These are phyloP conservation scores for Claviceps africana DNA, from an alignment of 2,329 filamentous ascomycete genomes.

Conservation along the genomic window DNA sequence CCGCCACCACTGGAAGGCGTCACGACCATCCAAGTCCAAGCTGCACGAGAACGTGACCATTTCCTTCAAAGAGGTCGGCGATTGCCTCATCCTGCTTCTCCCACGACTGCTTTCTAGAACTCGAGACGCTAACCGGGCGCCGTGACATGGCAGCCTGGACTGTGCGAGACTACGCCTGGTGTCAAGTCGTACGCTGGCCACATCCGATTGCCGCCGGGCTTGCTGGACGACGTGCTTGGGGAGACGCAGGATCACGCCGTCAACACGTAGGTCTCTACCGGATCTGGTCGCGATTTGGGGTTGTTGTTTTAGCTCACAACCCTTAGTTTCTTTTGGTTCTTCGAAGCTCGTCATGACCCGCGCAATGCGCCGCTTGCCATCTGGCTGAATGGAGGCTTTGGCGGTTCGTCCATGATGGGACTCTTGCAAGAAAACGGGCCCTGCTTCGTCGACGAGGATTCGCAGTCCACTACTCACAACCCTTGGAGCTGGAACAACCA, in stretches of 20 bases:
- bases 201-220: constrained; percentile 37
- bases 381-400: constrained; percentile 54
- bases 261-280: constrained; percentile 27
- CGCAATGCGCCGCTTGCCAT: constrained; percentile 34
- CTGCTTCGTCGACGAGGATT: constrained; percentile 32
- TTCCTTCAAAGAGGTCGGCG: constrained; percentile 39
- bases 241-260: constrained; percentile 29
- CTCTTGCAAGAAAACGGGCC: constrained; percentile 47
- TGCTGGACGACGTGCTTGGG: constrained; percentile 25
- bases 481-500: constrained; percentile 50
- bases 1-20: constrained; percentile 19
- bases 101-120: not conserved
- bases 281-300: not conserved
- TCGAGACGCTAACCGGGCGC: constrained; percentile 7
- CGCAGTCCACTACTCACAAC: constrained; percentile 37
- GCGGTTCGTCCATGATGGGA: constrained; percentile 47
- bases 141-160: constrained; percentile 32
- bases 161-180: constrained; percentile 41
- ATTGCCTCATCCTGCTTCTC: not conserved
- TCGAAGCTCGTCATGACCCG: constrained; percentile 28
- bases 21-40: constrained; percentile 40
- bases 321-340: constrained; percentile 33
- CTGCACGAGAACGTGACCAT: constrained; percentile 47
- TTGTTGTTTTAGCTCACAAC: not conserved
- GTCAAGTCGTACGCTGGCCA: constrained; percentile 54